These are phyloP conservation scores for Gossypium schwendimanii DNA, from an alignment of 441 rosid genomes.

Conservation along the genomic window DNA sequence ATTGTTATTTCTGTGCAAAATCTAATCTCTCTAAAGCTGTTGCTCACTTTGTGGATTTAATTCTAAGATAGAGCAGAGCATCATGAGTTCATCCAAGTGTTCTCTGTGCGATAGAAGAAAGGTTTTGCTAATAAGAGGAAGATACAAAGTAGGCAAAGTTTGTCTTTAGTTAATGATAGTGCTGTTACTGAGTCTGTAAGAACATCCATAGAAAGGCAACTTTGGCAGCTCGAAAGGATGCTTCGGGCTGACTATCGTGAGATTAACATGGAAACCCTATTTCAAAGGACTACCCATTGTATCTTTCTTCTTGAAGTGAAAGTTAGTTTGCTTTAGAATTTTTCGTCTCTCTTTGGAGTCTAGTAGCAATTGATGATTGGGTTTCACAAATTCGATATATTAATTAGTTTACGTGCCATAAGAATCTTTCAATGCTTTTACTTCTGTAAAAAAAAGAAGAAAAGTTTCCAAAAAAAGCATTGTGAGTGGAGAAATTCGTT, in stretches of 20 bases:
- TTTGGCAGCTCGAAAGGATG: constrained; percentile 13
- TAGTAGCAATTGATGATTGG: not conserved
- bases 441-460: not conserved
- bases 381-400: not conserved
- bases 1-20: not conserved
- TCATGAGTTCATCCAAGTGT: constrained; percentile 15
- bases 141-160: not conserved
- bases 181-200: not conserved
- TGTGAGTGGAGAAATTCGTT: no score
- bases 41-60: no score
- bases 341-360: constrained; percentile 26
- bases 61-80: no score
- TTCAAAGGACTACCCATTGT: constrained; percentile 27
- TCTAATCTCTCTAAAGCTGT: no score
- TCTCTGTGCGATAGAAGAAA: not conserved
- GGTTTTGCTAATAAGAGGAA: not conserved
- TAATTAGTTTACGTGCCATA: not conserved
- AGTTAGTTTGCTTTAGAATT: constrained; percentile 31
- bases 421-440: not conserved
- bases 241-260: not conserved
- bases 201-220: constrained; percentile 18
- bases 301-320: constrained; percentile 31
- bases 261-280: constrained; percentile 25
- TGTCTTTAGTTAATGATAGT: not conserved
- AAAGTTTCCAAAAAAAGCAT: not conserved